Evolutionary conservation across 257 asterid species (phyloP), one percentile per base, ranked within the genome.

Genomic region (Eucommia ulmoides): DNA sequence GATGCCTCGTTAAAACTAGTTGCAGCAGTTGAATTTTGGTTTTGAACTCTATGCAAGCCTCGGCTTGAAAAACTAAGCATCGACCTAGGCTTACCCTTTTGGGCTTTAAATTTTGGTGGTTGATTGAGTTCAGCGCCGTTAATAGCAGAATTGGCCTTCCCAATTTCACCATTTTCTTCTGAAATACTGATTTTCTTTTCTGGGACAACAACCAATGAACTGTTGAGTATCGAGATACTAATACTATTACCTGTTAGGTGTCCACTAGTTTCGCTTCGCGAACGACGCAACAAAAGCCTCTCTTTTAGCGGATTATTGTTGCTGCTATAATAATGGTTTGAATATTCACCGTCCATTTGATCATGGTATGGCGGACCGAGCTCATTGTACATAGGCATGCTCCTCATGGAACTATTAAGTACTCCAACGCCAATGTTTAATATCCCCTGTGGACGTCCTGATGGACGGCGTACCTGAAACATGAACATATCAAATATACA

Each of bases 371-470:
- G 2, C 0, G 49, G 68, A 0, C 47, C 62, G 33, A 72, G 44
- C 49, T 51, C 65, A 11, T 24, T 48, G 19, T 59, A 54, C 4
- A 78, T 49, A 7, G 76, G 68, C 86, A 65, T 70, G 61, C 74
- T 71, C 48, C 66, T 55, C 53, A 67, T 60, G 53, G 82, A 48
- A 61, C 53, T 65, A 46, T 80, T 84, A 2, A 66, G 45, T 0
- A 87, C 55, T 38, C 77, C 19, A 0, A 83, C 83, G 3, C 93
- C 91, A 84, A 88, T 77, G 68, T 88, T 88, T 44, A 84, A 49
- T 62, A 84, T 84, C 2, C 97, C 93, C 29, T 84, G 97, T 8
- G 95, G 93, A 22, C 95, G 80, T 1, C 97, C 97, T 1, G 97
- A 88, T 42, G 91, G 88, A 52, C 93, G 80, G 4, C 95, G 93